These are phyloP conservation scores for Mercurialis annua DNA, from an alignment of 345 rosid species.

Conservation along the genomic window DNA sequence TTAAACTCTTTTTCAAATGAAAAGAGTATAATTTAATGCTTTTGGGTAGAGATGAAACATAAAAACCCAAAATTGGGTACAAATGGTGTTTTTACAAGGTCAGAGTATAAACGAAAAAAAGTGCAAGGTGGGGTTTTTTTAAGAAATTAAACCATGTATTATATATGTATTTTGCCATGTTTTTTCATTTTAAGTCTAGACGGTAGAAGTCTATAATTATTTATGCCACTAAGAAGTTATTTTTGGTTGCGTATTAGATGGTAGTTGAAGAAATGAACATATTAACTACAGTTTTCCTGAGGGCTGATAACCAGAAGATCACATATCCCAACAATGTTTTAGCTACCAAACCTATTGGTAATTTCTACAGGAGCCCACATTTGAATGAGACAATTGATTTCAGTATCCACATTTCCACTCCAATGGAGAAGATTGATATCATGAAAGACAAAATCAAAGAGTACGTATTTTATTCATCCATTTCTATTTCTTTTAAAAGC, in stretches of 20 bases:
- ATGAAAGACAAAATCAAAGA: constrained; percentile 25
- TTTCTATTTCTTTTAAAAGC: not conserved
- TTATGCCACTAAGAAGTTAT: not conserved
- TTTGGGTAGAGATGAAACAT: too few species aligned
- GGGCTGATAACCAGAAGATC: constrained; percentile 43
- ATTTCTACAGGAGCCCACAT: constrained; percentile 46
- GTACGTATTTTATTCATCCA: constrained; percentile 20
- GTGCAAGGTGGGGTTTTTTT: too few species aligned
- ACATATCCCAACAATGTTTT: constrained; percentile 40
- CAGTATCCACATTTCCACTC: constrained; percentile 46
- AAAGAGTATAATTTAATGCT: too few species aligned
- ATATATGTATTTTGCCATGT: too few species aligned
- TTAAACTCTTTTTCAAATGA: too few species aligned
- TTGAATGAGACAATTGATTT: constrained; percentile 44
- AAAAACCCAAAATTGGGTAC: too few species aligned
- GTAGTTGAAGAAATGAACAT: constrained; percentile 56
- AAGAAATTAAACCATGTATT: too few species aligned
- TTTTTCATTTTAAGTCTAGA: not conserved
- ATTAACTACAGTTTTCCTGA: constrained; percentile 45
- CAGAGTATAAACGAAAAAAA: too few species aligned
- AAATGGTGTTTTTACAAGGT: too few species aligned
- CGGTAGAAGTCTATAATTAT: not conserved
- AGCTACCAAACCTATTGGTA: constrained; percentile 44
- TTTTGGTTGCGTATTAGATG: constrained; percentile 32
- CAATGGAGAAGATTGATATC: constrained; percentile 31